These are phyloP conservation scores for Phytophthora sp. DNA, from an alignment of 352 stramenopile genomes.

Conservation along the genomic window DNA sequence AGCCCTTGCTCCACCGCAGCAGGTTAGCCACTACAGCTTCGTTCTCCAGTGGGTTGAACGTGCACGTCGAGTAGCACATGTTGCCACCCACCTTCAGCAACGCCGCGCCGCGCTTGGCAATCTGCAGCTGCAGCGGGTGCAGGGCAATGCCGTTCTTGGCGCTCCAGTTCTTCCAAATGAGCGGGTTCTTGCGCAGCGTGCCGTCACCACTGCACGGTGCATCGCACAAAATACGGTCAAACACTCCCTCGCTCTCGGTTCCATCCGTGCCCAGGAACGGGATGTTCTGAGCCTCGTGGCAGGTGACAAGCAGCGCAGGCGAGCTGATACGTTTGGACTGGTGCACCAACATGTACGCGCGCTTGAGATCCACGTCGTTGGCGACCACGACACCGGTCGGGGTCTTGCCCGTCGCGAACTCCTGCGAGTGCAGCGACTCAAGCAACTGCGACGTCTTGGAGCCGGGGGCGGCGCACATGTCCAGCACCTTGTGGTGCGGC, in stretches of 20 bases:
- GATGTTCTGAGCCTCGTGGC: slow-evolving; percentile 96
- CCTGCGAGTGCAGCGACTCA: slow-evolving; percentile 90
- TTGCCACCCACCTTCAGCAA: slow-evolving; percentile 93
- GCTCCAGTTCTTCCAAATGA: slow-evolving; percentile 96
- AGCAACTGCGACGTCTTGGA: slow-evolving; percentile 99
- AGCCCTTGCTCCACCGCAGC: slow-evolving; percentile 90
- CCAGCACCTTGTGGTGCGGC: slow-evolving; percentile 93
- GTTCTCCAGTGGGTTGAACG: slow-evolving; percentile 99
- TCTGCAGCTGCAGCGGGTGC: slow-evolving; percentile 96
- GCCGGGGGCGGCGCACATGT: slow-evolving; percentile 98
- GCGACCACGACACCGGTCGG: slow-evolving; percentile 94
- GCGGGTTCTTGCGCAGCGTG: slow-evolving; percentile 98
- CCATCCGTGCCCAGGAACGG: slow-evolving; percentile 86
- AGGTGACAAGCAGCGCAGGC: slow-evolving; percentile 94
- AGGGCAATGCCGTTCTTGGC: slow-evolving; percentile 91
- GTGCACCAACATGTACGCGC: slow-evolving; percentile 98
- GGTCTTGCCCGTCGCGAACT: slow-evolving; percentile 76
- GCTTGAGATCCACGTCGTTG: slow-evolving; percentile 97
- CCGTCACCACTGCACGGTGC: slow-evolving; percentile 99
- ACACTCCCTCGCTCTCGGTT: slow-evolving; percentile 80
- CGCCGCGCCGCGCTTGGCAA: slow-evolving; percentile 92
- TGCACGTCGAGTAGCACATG: slow-evolving; percentile 98
- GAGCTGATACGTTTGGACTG: slow-evolving; percentile 97
- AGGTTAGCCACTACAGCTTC: slow-evolving; percentile 98
- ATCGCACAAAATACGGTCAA: slow-evolving; percentile 99